Base-by-base conservation (phyloP, 345 rosid genomes). In the Pistacia integerrima region DNA sequence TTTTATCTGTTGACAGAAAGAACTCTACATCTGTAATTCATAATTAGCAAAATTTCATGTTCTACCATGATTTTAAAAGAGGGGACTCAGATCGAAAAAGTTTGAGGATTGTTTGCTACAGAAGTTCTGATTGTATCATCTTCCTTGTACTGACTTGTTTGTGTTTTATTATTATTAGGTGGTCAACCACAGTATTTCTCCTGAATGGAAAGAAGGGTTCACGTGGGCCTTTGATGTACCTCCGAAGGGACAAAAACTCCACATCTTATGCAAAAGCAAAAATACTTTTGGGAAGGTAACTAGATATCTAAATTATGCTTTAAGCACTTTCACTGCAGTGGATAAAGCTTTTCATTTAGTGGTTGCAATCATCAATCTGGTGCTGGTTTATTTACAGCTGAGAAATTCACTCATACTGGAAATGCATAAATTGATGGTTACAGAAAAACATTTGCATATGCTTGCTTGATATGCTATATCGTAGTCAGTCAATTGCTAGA, bases 221-320 rank as follows among this genome's bases (percentile, higher is more conserved):
- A 87, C 90, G 25, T 94, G 98, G 98, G 89, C 88, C 30, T 94
- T 94, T 80, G 97, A 94, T 84, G 90, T 91, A 65, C 94, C 98
- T 9, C 98, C 98, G 1, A 94, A 88, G 81, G 98, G 98, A 72
- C 96, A 91, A 77, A 92, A 94, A 71, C 98, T 94, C 69, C 97
- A 92, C 80, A 92, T 94, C 67, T 76, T 88, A 71, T 94, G 98
- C 97, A 94, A 91, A 85, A 94, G 92, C 88, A 94, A 92, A 81
- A 91, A 86, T 78, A 91, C 94, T 44, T 91, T 91, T 72, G 96
- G 97, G 58, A 94, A 94, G 97, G 98, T 94, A 90, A 79, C 25
- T 17, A 58, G 17, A 20, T 59, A 70, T 36, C 46, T n/a, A 58
- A 25, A 18, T 38, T 30, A 61, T 46, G 67, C 36, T 38, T 30